Conservation (phyloP, 352 stramenopile genomes). For the Pilasporangium apinafurcum region DNA sequence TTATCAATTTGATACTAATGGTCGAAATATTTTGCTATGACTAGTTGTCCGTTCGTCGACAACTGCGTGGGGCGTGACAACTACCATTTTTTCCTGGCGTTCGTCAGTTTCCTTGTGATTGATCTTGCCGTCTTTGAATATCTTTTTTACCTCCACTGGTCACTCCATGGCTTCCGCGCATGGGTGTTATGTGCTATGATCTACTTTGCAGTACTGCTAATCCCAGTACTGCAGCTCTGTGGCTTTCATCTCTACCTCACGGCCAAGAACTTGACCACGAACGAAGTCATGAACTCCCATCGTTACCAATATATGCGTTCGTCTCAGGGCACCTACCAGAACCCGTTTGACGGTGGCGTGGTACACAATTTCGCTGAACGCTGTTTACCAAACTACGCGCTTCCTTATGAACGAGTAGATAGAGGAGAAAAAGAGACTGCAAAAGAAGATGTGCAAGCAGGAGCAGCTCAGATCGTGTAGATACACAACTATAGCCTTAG, state of each 20-base stretch:
- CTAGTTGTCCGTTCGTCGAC: conserved; percentile 95
- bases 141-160: conserved; percentile 51
- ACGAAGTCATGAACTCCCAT: conserved; percentile 67
- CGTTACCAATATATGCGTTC: conserved; percentile 48
- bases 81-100: conserved; percentile 88
- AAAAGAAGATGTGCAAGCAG: too few relatives aligned
- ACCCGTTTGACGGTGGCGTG: conserved; percentile 28
- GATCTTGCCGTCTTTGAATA: conserved; percentile 52
- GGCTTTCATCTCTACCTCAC: conserved; percentile 76
- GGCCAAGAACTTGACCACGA: conserved; percentile 67
- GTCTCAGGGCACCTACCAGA: conserved; percentile 14
- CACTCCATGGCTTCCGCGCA: conserved; percentile 23
- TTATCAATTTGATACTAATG: too few relatives aligned
- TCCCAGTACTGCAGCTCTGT: conserved; percentile 46
- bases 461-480: too few relatives aligned
- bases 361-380: conserved; percentile 20
- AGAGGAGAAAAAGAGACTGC: neutral
- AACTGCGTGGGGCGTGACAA: conserved; percentile 98
- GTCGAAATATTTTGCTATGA: conserved; percentile 1
- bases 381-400: conserved; percentile 16
- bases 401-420: neutral
- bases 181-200: conserved; percentile 24
- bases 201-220: conserved; percentile 39
- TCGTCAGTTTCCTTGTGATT: conserved; percentile 36
- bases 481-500: too few relatives aligned